Conservation (phyloP, 225 moss, liverwort and hornwort genomes). For the Marchantia polymorpha region DNA sequence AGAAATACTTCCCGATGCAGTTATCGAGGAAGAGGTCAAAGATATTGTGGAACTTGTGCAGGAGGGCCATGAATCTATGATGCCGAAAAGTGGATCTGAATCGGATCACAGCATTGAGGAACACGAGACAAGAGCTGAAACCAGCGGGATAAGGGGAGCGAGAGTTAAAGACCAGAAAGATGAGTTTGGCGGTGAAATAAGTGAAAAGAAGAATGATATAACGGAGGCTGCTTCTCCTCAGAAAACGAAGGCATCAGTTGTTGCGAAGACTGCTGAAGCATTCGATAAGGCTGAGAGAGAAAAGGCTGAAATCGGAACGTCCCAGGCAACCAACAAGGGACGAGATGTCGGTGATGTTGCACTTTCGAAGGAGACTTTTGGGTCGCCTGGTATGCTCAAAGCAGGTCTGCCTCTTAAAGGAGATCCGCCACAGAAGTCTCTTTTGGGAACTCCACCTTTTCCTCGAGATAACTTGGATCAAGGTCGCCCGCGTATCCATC, state of each 20-base stretch:
- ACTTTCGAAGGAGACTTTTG: constrained; percentile 11
- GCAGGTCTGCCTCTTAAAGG: constrained; percentile 14
- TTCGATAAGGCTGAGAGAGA: constrained; percentile 19
- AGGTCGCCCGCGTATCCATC: constrained; percentile 11
- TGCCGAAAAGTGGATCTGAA: constrained; percentile 39
- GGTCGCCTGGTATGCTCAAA: constrained; percentile 6
- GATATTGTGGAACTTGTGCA: constrained; percentile 22
- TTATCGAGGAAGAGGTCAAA: constrained; percentile 21
- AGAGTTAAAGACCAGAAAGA: constrained; percentile 52
- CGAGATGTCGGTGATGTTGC: constrained; percentile 5
- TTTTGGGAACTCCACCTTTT: constrained; percentile 36
- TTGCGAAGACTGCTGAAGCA: constrained; percentile 18
- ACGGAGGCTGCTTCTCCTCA: constrained; percentile 22
- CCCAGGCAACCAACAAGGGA: constrained; percentile 20
- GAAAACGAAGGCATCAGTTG: constrained; percentile 22
- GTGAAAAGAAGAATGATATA: constrained; percentile 17
- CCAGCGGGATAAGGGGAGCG: constrained; percentile 41
- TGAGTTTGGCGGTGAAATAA: constrained; percentile 21
- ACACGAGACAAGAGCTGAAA: constrained; percentile 43
- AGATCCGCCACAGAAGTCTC: constrained; percentile 30
- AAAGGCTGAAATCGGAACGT: constrained; percentile 16
- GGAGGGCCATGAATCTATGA: constrained; percentile 14
- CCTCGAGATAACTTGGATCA: constrained; percentile 26
- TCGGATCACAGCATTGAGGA: constrained; percentile 58
- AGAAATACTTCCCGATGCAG: constrained; percentile 9